Conservation (phyloP, 768 basidiomycete species). For the Pulveroboletus sp. region DNA sequence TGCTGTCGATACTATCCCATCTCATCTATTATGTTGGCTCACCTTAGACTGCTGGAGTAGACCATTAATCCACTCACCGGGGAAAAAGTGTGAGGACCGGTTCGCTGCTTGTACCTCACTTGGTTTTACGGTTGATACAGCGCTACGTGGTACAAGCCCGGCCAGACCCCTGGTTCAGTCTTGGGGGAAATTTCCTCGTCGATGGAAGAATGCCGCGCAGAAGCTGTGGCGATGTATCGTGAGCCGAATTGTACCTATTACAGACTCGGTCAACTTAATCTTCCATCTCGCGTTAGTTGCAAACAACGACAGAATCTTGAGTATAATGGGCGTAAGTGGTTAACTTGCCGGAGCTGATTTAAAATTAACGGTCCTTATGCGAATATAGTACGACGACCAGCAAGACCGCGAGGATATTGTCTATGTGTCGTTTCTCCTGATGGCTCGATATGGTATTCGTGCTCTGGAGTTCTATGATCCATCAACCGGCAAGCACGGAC, state of each 20-base stretch:
- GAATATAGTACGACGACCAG: conserved; percentile 54
- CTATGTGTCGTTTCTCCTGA: conserved; percentile 74
- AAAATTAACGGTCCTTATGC: neutral
- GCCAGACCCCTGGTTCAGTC: conserved; percentile 78
- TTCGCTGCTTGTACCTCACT: neutral
- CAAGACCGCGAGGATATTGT: conserved; percentile 74
- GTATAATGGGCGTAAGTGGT: conserved; percentile 67
- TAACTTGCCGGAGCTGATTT: neutral
- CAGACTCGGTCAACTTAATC: neutral
- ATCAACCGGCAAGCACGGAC: conserved; percentile 73
- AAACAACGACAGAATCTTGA: conserved; percentile 69
- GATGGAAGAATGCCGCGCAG: conserved; percentile 91
- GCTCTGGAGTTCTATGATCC: conserved; percentile 85
- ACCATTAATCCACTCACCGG: conserved; percentile 80
- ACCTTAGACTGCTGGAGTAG: conserved; percentile 33
- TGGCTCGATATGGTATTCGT: conserved; percentile 80
- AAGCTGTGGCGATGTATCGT: conserved; percentile 81
- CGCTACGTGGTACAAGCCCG: conserved; percentile 82
- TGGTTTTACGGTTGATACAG: conserved; percentile 31
- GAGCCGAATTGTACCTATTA: conserved; percentile 23
- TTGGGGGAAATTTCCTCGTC: conserved; percentile 86
- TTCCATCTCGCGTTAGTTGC: conserved; percentile 43
- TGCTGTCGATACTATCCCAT: conserved; percentile 34
- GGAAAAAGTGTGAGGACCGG: conserved; percentile 53
- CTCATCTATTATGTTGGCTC: neutral